Base-by-base conservation (phyloP, 2,329 filamentous ascomycete genomes). In the Xylariales sp. region DNA sequence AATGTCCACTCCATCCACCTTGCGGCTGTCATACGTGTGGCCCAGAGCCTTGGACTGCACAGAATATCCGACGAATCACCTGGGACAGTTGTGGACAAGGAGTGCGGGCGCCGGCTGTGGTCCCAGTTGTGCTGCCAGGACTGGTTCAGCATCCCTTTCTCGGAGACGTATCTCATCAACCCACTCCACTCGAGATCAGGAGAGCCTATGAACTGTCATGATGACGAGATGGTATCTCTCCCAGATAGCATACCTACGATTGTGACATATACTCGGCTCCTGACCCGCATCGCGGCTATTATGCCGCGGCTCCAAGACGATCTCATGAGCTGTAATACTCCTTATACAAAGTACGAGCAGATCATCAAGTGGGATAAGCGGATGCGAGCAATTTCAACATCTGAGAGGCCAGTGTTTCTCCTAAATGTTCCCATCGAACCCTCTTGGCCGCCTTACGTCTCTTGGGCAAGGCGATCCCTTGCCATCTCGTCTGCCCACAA, bases 31-130 rank as follows among this genome's bases (percentile, higher is more conserved):
- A 53, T 66, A 5, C 59, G 68, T 6, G 69, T 74, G 29, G 69
- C 67, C 3, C 67, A 70, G 48, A 62, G 63, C 1, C 53, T 74
- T 0, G 69, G 66, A 0, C 51, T 74, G 4, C 68, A 74, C 37
- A 54, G 60, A 17, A 52, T 70, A 3, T 49, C 46, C 1, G 38
- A 53, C 6, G 49, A 54, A 4, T 32, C 48, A 5, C 33, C 45
- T n/a, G 44, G 47, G 5, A 41, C 30, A 29, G 25, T 33, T 3
- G 32, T 51, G 14, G 50, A 50, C 17, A 44, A 50, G 23, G 60
- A 65, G 44, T 50, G 58, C 1, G 61, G 60, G 8, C 49, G 54
- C 7, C 51, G 62, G 11, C 48, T 61, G 1, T 66, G 61, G 60
- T 55, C 48, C 21, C 61, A 65, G 42, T 47, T 59, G 3, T 57